Base-by-base conservation (phyloP, 306 rosid species). In the Lupinus albus region DNA sequence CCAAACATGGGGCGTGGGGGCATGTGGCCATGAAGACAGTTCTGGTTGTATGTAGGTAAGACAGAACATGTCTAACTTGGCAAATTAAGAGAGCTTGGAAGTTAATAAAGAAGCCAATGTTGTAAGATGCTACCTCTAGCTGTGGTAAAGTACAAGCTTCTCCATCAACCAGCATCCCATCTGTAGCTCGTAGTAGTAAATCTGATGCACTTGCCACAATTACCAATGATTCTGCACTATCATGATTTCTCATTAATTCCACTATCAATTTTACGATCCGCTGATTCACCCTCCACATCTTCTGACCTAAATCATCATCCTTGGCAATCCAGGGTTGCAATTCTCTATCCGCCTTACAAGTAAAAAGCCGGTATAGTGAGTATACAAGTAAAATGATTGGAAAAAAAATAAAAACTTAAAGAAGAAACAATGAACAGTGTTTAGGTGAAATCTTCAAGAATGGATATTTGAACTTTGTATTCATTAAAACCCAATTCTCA, bases 101-200 rank as follows among this genome's bases (percentile, higher is more conserved):
- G 61, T 33, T 35, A 13, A 51, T 42, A 68, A 39, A 52, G 32
- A 81, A 56, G 49, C 32, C 18, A 67, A 64, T 4, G 32, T 14
- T 49, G 16, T 41, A 38, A 59, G 17, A 42, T 47, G 48, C 63
- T 88, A 93, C 98, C 98, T 93, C 97, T 44, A 93, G 79, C 68
- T 89, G 98, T n/a, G 98, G 97, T 66, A 89, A 86, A 68, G 97
- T 93, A 81, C 95, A 89, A 71, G 98, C 93, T 79, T 93, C 98
- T 78, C 98, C 98, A 83, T 93, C 98, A 75, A 89, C 94, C 46
- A 89, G 91, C 95, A 93, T 86, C 73, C 98, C 98, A 73, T 93
- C 98, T 3, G 98, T 93, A 75, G 98, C 96, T 13, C 97, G 92
- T 28, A 93, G 87, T 30, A 93, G 87, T 51, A 93, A 85, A 88